Evolutionary conservation across 2,329 filamentous ascomycete species (phyloP).

Genomic region (Colletotrichum gigasporum): DNA sequence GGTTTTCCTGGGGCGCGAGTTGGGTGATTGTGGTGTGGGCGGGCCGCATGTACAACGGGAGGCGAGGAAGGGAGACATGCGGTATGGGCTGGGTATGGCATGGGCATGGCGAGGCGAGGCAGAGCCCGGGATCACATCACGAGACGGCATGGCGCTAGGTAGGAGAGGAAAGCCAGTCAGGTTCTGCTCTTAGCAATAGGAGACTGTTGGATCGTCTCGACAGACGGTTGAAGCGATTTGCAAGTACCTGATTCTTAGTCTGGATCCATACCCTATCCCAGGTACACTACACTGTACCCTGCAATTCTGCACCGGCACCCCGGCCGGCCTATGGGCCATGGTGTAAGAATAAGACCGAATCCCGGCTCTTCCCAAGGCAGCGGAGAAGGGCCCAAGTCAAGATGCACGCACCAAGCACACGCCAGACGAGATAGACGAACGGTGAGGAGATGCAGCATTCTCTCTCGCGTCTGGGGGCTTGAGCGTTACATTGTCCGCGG

Average conservation of each 20-base stretch:
- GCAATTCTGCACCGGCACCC: too few species aligned
- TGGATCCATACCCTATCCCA: too few species aligned
- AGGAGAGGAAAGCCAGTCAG: not conserved
- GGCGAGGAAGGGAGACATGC: constrained; percentile 11
- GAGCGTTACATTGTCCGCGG: constrained; percentile 18
- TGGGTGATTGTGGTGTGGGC: constrained; percentile 25
- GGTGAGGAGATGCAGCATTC: constrained; percentile 43
- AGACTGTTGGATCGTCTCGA: constrained; percentile 6
- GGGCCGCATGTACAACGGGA: constrained; percentile 9
- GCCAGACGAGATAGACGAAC: not conserved
- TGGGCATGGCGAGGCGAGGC: constrained; percentile 1
- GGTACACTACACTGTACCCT: too few species aligned
- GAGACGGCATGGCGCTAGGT: not conserved
- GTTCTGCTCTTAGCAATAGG: not conserved
- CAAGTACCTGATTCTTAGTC: too few species aligned
- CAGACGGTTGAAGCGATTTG: not conserved
- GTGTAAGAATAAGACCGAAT: not conserved
- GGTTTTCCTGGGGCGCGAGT: constrained; percentile 24
- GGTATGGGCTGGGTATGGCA: constrained; percentile 6
- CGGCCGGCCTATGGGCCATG: too few species aligned
- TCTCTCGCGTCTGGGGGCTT: not conserved
- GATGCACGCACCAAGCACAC: not conserved
- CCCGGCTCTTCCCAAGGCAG: too few species aligned
- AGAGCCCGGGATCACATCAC: constrained; percentile 8
- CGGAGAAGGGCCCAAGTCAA: not conserved